These are phyloP conservation scores for Hortiboletus campestris DNA, from an alignment of 768 basidiomycete species.

Conservation along the genomic window DNA sequence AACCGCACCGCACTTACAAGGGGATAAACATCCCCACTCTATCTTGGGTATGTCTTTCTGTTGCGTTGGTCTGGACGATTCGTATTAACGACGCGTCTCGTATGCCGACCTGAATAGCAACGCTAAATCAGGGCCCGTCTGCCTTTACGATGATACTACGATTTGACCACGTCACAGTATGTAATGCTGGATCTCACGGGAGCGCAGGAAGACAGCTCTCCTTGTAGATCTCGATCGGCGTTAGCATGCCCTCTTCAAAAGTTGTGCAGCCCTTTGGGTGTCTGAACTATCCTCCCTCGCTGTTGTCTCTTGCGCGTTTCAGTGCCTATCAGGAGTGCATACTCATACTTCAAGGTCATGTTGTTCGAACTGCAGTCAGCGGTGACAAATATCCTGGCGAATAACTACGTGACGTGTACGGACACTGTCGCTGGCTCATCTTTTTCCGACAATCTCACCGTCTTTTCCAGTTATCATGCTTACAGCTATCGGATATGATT, in stretches of 20 bases:
- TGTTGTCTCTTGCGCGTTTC: not conserved
- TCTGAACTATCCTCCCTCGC: no score
- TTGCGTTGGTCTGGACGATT: not conserved
- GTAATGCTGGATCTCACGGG: not conserved
- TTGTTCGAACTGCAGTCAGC: not conserved
- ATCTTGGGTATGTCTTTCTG: not conserved
- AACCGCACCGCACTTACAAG: not conserved
- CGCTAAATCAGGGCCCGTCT: no score
- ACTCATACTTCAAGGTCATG: not conserved
- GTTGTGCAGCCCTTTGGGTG: not conserved
- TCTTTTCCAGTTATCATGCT: not conserved
- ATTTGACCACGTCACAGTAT: not conserved
- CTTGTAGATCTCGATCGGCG: no score
- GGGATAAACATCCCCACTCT: not conserved
- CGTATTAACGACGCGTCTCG: no score
- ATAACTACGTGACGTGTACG: slow-evolving; percentile 1
- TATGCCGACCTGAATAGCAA: no score
- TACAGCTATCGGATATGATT: slow-evolving; percentile 6
- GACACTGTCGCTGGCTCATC: no score
- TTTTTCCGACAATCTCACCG: no score
- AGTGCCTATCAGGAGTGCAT: not conserved
- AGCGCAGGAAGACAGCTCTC: not conserved
- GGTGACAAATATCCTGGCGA: not conserved
- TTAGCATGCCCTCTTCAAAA: not conserved
- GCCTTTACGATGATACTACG: no score